Evolutionary conservation across 2,329 filamentous ascomycete species (phyloP).

Genomic region (Hypoxylon rubiginosum): DNA sequence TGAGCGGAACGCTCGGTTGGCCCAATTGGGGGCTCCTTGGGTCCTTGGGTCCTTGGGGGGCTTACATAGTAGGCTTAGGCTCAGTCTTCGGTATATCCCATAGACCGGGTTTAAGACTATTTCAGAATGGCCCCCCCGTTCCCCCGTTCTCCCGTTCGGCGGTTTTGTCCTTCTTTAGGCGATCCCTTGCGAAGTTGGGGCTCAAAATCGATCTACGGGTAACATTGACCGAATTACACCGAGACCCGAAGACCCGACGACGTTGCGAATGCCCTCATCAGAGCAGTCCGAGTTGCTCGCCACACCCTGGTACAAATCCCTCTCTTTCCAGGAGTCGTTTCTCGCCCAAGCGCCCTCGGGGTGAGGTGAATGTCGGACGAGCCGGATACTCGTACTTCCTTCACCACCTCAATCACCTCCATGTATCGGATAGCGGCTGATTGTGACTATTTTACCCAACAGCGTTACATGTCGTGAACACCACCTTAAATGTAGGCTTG

Average conservation of each 20-base stretch:
- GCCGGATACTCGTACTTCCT: neutral
- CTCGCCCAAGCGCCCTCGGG: conserved; percentile 4
- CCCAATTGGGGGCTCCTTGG: conserved; percentile 25
- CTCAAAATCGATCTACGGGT: conserved; percentile 27
- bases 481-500: conserved; percentile 60
- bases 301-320: conserved; percentile 51
- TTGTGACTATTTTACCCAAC: conserved; percentile 20
- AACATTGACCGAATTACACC: conserved; percentile 27
- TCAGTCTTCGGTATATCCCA: conserved; percentile 26
- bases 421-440: conserved; percentile 31
- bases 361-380: neutral
- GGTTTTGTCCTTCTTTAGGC: conserved; percentile 50
- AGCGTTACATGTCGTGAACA: conserved; percentile 63
- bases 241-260: conserved; percentile 30
- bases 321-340: neutral
- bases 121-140: conserved; percentile 26
- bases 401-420: neutral
- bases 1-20: conserved; percentile 9
- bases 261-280: conserved; percentile 53
- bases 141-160: conserved; percentile 43
- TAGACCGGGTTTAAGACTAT: conserved; percentile 32
- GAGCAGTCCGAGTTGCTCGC: conserved; percentile 50
- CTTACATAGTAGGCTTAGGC: neutral
- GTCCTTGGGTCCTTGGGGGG: too few relatives aligned
- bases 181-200: conserved; percentile 38